Conservation (phyloP, 352 stramenopile genomes). For the Phytopythium vexans region DNA sequence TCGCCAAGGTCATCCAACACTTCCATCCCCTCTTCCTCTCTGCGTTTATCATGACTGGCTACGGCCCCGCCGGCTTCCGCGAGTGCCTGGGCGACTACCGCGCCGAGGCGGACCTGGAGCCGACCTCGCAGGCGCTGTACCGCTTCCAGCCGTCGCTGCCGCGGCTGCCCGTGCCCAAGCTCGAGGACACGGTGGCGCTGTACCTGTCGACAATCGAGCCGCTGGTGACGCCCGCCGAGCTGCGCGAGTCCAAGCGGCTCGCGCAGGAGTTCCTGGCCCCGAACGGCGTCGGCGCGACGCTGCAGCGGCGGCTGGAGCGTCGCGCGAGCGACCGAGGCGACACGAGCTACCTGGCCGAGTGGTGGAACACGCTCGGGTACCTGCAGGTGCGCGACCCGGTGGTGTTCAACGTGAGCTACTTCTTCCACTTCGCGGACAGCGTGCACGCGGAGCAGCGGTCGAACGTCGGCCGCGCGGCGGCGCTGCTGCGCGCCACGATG, state of each 20-base stretch:
- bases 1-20: slow-evolving; percentile 5
- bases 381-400: slow-evolving; percentile 77
- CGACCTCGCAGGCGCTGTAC: slow-evolving; percentile 58
- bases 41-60: slow-evolving; percentile 18
- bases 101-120: slow-evolving; percentile 64
- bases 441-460: slow-evolving; percentile 53
- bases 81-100: slow-evolving; percentile 93
- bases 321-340: slow-evolving; percentile 54
- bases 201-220: slow-evolving; percentile 90
- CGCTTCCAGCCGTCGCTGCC: slow-evolving; percentile 84
- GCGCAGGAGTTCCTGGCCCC: slow-evolving; percentile 64
- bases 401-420: slow-evolving; percentile 90
- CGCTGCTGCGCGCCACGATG: slow-evolving; percentile 83
- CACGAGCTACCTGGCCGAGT: slow-evolving; percentile 71
- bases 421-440: slow-evolving; percentile 79
- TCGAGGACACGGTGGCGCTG: slow-evolving; percentile 87
- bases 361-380: slow-evolving; percentile 81
- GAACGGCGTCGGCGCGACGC: slow-evolving; percentile 56
- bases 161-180: slow-evolving; percentile 86
- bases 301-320: slow-evolving; percentile 69
- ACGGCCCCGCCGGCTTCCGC: slow-evolving; percentile 87
- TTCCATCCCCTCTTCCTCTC: slow-evolving; percentile 1
- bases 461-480: slow-evolving; percentile 69
- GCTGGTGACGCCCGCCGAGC: slow-evolving; percentile 72
- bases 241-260: slow-evolving; percentile 63